Conservation (phyloP, 2,329 filamentous ascomycete genomes). For the Fusarium musae region DNA sequence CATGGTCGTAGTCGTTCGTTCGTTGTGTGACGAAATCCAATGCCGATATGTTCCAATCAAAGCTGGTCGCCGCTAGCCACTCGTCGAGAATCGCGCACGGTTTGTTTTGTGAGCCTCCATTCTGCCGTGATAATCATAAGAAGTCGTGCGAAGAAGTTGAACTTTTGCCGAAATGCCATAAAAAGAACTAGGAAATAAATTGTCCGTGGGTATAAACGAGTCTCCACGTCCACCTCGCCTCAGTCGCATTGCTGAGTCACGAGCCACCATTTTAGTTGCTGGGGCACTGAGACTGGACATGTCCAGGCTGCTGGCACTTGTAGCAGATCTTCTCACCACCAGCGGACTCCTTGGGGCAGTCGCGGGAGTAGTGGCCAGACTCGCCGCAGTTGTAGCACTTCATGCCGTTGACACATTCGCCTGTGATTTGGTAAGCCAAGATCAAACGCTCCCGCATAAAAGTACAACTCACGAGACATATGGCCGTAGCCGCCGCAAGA, state of each 20-base stretch:
- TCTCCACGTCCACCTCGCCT: constrained; percentile 54
- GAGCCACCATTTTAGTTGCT: constrained; percentile 67
- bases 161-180: constrained; percentile 46
- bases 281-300: constrained; percentile 94
- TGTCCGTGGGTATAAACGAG: constrained; percentile 57
- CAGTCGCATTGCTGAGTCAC: constrained; percentile 37
- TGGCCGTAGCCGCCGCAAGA: constrained; percentile 97
- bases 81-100: constrained; percentile 45
- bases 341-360: constrained; percentile 92
- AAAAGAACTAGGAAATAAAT: constrained; percentile 45
- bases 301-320: constrained; percentile 86
- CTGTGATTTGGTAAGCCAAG: constrained; percentile 51
- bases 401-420: constrained; percentile 97
- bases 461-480: constrained; percentile 77
- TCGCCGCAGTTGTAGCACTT: constrained; percentile 99
- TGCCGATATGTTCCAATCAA: constrained; percentile 45
- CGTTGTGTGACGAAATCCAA: constrained; percentile 47
- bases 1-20: constrained; percentile 41
- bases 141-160: constrained; percentile 46
- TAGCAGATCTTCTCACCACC: constrained; percentile 97
- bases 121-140: constrained; percentile 46
- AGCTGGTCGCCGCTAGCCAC: constrained; percentile 36
- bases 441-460: neutral
- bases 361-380: constrained; percentile 92
- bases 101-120: constrained; percentile 43